Conservation (phyloP, 1,139 yeast genomes). For the Citeromyces hawaiiensis region DNA sequence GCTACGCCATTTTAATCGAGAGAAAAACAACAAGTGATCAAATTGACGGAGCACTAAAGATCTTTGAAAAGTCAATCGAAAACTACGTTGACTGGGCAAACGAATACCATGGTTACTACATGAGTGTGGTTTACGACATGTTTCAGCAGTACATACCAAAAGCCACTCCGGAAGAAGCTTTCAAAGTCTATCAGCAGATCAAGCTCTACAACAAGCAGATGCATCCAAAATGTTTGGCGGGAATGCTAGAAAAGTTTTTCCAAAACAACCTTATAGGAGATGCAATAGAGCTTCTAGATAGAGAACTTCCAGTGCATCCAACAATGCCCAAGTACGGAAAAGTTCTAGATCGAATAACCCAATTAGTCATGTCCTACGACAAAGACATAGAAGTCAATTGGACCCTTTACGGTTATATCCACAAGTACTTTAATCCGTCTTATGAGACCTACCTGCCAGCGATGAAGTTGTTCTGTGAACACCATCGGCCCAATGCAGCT, state of each 20-base stretch:
- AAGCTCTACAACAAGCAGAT: conserved; percentile 23
- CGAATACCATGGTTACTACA: conserved; percentile 17
- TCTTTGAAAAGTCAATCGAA: conserved; percentile 6
- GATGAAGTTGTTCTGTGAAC: conserved; percentile 43
- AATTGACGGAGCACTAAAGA: background rate
- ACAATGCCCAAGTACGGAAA: conserved; percentile 9
- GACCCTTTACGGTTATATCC: conserved; percentile 49
- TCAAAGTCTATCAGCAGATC: conserved; percentile 15
- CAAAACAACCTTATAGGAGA: conserved; percentile 39
- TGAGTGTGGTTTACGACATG: conserved; percentile 18
- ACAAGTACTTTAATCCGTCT: conserved; percentile 46
- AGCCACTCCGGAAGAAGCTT: conserved; percentile 17
- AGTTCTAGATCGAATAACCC: conserved; percentile 28
- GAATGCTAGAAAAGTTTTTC: conserved; percentile 32
- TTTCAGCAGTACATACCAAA: conserved; percentile 14
- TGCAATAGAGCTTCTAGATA: conserved; percentile 39
- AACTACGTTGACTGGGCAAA: conserved; percentile 29
- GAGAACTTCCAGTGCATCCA: conserved; percentile 43
- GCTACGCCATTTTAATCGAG: background rate
- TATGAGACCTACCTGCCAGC: conserved; percentile 47
- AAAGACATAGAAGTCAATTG: conserved; percentile 42
- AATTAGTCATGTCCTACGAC: conserved; percentile 28
- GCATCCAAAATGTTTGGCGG: conserved; percentile 29
- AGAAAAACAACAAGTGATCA: background rate
- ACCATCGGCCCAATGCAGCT: conserved; percentile 52